phyloP scores from a whole-genome alignment of 2,329 filamentous ascomycete genomes.

The Claviceps sp. region DNA sequence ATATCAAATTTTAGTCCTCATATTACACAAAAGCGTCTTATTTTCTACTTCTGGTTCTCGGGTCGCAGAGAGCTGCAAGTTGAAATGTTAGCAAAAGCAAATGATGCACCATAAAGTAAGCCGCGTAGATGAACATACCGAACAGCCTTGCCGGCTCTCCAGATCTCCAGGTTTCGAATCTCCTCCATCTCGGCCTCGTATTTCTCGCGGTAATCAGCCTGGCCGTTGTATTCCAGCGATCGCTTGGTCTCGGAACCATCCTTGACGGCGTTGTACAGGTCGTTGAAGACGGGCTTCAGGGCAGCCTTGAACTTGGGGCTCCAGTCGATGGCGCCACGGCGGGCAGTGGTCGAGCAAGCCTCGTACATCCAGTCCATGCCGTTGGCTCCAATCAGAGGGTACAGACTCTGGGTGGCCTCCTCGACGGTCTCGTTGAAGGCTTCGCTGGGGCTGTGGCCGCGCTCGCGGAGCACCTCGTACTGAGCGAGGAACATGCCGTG shows the following conservation, averaged over 20 bases:
- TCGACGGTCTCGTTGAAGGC: constrained; percentile 99
- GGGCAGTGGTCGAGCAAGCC: constrained; percentile 96
- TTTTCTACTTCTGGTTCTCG: constrained; percentile 65
- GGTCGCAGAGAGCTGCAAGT: constrained; percentile 55
- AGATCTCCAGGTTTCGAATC: constrained; percentile 97
- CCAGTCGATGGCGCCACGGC: constrained; percentile 98
- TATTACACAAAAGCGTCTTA: not conserved
- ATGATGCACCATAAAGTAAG: not conserved
- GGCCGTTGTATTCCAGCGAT: constrained; percentile 93
- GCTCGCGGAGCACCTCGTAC: constrained; percentile 99
- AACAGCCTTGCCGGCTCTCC: constrained; percentile 95
- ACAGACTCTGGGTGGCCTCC: constrained; percentile 95
- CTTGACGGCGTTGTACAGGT: constrained; percentile 86
- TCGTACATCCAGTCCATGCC: constrained; percentile 99
- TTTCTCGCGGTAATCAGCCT: constrained; percentile 89
- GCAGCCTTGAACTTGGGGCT: constrained; percentile 93
- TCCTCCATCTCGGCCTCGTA: constrained; percentile 98
- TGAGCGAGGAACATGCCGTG: constrained; percentile 99
- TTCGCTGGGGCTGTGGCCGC: constrained; percentile 92
- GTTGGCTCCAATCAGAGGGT: constrained; percentile 92
- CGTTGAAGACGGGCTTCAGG: constrained; percentile 97
- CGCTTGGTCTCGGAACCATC: constrained; percentile 90
- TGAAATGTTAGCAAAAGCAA: not conserved
- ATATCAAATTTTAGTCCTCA: not conserved
- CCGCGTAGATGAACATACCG: constrained; percentile 39